Base-by-base conservation (phyloP, 2,329 filamentous ascomycete genomes). In the Thielaviopsis populi region DNA sequence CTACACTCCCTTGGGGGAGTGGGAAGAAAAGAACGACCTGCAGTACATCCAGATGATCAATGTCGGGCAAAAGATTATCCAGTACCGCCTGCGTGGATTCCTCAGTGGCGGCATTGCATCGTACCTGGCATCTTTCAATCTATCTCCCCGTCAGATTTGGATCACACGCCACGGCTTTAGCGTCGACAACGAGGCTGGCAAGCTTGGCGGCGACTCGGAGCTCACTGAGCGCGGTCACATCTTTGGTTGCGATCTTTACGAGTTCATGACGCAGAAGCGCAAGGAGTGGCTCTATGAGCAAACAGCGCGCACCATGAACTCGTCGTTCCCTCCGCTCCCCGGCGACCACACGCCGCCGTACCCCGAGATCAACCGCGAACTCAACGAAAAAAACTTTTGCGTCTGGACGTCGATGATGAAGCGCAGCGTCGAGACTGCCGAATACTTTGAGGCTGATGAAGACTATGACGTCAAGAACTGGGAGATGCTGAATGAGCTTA, bases 41-140 rank as follows among this genome's bases (percentile, higher is more conserved):
- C 89, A 95, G 66, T 99, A 95, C 72, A 95, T 99, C 68, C 90
- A 90, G 78, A 96, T 97, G 88, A 89, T 97, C 68, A 94, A 99
- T 73, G 94, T 99, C 2, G 94, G 94, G 50, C 85, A 92, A 67
- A 99, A 99, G 74, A 82, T 97, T 66, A 85, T 97, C 53, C 88
- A 92, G 58, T 88, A 95, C 72, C 88, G 94, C 67, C 85, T 96
- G 66, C 87, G 87, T 68, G 94, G 94, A 5, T 99, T 99, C 74
- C 79, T 99, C 59, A 91, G 91, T 65, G 89, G 88, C 46, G 89
- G 94, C 67, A 94, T 95, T 63, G 91, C 94, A 64, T 95, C 91
- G 68, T 99, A 97, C 70, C 80, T 99, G 10, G 87, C 94, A 56
- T 97, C 95, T 69, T 99, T 99, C 79, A 97, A 99, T 70, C 81